Conservation (phyloP, 208 protist genomes). For the Balamuthia mandrillaris region DNA sequence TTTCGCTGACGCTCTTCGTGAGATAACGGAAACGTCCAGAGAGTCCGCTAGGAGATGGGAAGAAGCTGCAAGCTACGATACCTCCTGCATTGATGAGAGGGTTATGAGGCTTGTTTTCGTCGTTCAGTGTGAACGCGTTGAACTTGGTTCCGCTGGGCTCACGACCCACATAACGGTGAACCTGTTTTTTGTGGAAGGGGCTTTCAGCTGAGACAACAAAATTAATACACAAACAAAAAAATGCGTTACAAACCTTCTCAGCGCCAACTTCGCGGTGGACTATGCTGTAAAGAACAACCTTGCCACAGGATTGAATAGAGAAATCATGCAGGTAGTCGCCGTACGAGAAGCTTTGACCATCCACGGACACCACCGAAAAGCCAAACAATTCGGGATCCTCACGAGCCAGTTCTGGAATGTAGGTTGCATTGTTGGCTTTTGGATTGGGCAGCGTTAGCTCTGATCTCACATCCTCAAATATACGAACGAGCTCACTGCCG, state of each 20-base stretch:
- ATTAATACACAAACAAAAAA: neutral
- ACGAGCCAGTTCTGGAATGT: conserved; percentile 41
- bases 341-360: too few relatives aligned
- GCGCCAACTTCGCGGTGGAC: neutral
- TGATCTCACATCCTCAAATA: too few relatives aligned
- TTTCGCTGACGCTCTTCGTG: too few relatives aligned
- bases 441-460: too few relatives aligned
- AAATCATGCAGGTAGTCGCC: neutral
- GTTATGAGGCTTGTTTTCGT: conserved; percentile 60
- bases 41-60: too few relatives aligned
- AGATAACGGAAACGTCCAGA: too few relatives aligned
- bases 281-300: neutral
- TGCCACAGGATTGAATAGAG: neutral
- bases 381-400: conserved; percentile 39
- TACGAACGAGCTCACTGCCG: too few relatives aligned
- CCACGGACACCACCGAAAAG: too few relatives aligned
- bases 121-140: conserved; percentile 57
- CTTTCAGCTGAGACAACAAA: neutral
- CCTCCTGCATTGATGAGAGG: conserved; percentile 69
- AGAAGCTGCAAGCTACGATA: too few relatives aligned
- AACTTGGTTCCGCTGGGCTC: conserved; percentile 58
- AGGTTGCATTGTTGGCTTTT: too few relatives aligned
- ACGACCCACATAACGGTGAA: conserved; percentile 60
- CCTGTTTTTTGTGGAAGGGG: neutral
- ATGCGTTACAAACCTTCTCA: neutral